Base-by-base conservation (phyloP, 805 yeast genomes). In the Metschnikowia lunata region DNA sequence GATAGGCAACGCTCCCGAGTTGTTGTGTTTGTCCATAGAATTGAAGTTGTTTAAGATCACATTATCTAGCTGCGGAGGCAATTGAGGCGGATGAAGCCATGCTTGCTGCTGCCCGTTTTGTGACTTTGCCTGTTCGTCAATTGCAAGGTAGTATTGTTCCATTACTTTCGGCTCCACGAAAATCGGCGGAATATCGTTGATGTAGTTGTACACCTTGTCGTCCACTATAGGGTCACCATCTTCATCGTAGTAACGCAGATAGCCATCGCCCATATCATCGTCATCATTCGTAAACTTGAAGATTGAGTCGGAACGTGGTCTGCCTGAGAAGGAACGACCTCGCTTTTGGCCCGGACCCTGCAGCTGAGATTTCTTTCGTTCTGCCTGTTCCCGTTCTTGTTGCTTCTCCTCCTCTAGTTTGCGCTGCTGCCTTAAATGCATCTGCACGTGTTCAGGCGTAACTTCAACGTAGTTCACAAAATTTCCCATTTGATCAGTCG, bases 401-500 rank as follows among this genome's bases (percentile, higher is more conserved):
- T 48, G 58, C 37, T 54, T 57, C 31, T 51, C 57, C 31, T 58
- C 58, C 38, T 39, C 48, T 27, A 43, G 36, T 42, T 61, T 60
- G 36, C 54, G 57, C 44, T 59, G 64, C 48, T 49, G 64, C 42
- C 57, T 59, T 42, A 65, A 51, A 49, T 62, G 64, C 45, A 58
- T 52, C 35, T 61, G 54, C 15, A 66, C 63, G 43, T 57, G 61
- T 46, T 63, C 76, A n/a, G 66, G 75, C 10, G 74, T 67, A 26
- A 88, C 85, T 63, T 88, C 96, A 43, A 90, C 76, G 64, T 90
- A 90, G 65, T 90, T 90, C 40, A 91, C 96, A 57, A 90, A 86
- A 61, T 90, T 90, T 38, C 98, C 98, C 82, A 89, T 85, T 50
- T 90, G 95, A 65, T 91, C 97, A 0, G 98, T 90, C 6, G 98